A percentile compares a stretch with the other conserved stretches of the same genome.
phyloP scores from a whole-genome alignment of 1,139 yeast species.

The Wickerhamomyces sp. region DNA sequence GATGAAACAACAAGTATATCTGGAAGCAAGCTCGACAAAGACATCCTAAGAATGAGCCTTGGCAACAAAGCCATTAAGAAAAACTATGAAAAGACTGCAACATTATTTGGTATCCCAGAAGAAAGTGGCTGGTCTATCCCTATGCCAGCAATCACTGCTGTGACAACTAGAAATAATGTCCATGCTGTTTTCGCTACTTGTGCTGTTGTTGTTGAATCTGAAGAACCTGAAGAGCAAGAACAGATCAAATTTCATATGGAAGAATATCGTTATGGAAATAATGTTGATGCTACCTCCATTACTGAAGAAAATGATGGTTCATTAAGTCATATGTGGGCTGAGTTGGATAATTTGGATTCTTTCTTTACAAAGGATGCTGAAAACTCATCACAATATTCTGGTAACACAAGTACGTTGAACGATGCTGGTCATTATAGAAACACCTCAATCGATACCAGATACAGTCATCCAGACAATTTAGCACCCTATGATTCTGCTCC shows the following conservation, averaged over 20 bases:
- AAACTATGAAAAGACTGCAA: constrained; percentile 81
- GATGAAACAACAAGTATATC: constrained; percentile 85
- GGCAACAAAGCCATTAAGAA: constrained; percentile 77
- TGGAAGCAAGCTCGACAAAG: constrained; percentile 86
- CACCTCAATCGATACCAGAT: constrained; percentile 49
- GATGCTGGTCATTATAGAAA: constrained; percentile 34
- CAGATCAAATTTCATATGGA: constrained; percentile 62
- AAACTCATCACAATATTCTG: constrained; percentile 18
- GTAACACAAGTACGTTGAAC: constrained; percentile 19
- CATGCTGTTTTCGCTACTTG: constrained; percentile 95
- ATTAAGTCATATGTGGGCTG: constrained; percentile 92
- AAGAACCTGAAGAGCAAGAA: constrained; percentile 30
- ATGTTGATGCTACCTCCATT: constrained; percentile 36
- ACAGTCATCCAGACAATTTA: constrained; percentile 38
- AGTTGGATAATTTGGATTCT: constrained; percentile 89
- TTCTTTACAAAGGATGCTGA: constrained; percentile 73
- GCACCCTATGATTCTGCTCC: constrained; percentile 68
- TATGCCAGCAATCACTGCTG: constrained; percentile 87
- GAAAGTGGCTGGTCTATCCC: constrained; percentile 99
- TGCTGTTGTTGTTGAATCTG: constrained; percentile 26
- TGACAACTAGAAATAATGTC: constrained; percentile 84
- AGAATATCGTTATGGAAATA: constrained; percentile 51
- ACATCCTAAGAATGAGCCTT: constrained; percentile 84
- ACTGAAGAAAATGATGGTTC: constrained; percentile 62
- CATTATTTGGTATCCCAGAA: constrained; percentile 92